These are phyloP conservation scores for Leccinum griseonigrum DNA, from an alignment of 1,284 basidiomycete species.

Conservation along the genomic window DNA sequence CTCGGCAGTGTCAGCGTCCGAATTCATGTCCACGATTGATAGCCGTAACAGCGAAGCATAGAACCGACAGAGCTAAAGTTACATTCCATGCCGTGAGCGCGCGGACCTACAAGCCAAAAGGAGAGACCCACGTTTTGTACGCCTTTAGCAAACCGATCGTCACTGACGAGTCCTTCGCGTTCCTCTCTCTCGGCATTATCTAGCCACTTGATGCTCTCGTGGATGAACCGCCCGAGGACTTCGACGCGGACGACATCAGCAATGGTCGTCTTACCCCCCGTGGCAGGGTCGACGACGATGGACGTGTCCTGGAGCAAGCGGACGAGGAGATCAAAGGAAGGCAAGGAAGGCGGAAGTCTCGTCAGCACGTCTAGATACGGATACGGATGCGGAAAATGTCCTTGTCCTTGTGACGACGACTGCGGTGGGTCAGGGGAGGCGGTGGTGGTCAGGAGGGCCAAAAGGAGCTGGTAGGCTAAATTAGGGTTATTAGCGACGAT, in stretches of 20 bases:
- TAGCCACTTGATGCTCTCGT: constrained; percentile 63
- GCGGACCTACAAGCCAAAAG: not conserved
- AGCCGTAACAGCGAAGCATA: constrained; percentile 66
- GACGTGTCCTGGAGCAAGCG: constrained; percentile 62
- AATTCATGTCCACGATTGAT: constrained; percentile 53
- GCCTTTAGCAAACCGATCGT: constrained; percentile 68
- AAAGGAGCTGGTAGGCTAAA: constrained; percentile 62
- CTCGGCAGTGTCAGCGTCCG: constrained; percentile 66
- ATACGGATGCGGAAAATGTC: constrained; percentile 9
- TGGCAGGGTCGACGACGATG: constrained; percentile 35
- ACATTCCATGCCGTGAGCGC: constrained; percentile 6
- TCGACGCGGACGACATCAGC: constrained; percentile 61
- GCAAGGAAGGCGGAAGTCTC: constrained; percentile 54
- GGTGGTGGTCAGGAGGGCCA: constrained; percentile 47
- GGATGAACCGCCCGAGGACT: constrained; percentile 65
- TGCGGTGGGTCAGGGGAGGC: constrained; percentile 25
- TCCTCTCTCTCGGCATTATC: constrained; percentile 65
- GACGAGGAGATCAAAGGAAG: constrained; percentile 71
- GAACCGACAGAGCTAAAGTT: constrained; percentile 68
- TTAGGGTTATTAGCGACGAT: constrained; percentile 66
- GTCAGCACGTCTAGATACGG: constrained; percentile 55
- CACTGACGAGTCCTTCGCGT: constrained; percentile 59
- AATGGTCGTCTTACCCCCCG: constrained; percentile 52
- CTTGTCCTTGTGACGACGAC: not conserved
- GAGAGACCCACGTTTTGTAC: constrained; percentile 58